Base-by-base conservation (phyloP, 768 basidiomycete genomes). In the Austroboletus eburneus region DNA sequence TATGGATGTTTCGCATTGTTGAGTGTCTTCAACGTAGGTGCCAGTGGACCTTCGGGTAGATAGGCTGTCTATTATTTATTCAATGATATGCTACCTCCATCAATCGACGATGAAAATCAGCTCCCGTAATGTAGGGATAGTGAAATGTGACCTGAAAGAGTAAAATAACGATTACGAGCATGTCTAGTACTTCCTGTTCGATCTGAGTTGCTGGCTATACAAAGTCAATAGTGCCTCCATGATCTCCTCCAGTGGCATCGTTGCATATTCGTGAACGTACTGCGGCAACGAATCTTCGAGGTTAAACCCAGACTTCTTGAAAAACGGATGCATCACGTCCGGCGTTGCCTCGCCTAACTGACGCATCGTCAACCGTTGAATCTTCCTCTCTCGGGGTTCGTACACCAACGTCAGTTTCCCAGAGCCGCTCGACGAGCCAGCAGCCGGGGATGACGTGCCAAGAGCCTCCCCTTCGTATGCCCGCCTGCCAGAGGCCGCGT, bases 1-100 rank as follows among this genome's bases (percentile, higher is more conserved):
- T 99, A 96, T 58, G 91, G 91, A 17, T 95, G 91, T 66, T 95
- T 95, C 62, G 93, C 91, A 13, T 69, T 97, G 32, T 77, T 97
- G 47, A 95, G 90, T 65, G 87, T 95, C 47, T 96, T 96, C 70
- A 87, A 82, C 57, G 80, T 73, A 20, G 75, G 72, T 18, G 66
- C 64, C 30, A 49, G 64, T 51, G 50, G 66, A 27, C 39, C 60
- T 37, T 56, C 61, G 18, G 52, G 59, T 50, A 70, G 63, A 59
- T 70, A 69, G 54, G 25, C 22, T 45, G 20, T 27, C 42, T 22
- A 4, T 42, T 42, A 35, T 45, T 43, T 46, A 52, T 49, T 44
- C 51, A 48, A 42, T 48, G 40, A 45, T 39, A 48, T 33, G 20
- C 5, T 16, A 21, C 17, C 17, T 18, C n/a, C n/a, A n/a, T n/a